phyloP scores from a whole-genome alignment of 106 monocot genomes.

The Dendrobium officinale region DNA sequence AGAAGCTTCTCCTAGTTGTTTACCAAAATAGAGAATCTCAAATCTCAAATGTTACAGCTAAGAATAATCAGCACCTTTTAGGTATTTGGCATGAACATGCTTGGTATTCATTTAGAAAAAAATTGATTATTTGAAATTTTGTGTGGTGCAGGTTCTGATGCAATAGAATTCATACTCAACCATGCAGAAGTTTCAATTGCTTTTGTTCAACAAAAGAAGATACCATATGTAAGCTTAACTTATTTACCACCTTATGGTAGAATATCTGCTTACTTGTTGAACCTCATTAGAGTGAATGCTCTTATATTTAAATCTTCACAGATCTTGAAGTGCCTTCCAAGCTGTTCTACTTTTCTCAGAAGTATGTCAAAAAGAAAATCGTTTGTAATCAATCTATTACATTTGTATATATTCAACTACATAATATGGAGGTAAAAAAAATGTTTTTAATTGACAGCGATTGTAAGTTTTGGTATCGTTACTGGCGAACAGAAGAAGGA shows the following conservation, averaged over 20 bases:
- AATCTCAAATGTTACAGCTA: too few species aligned
- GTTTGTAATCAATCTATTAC: neutral
- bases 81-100: too few species aligned
- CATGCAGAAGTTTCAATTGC: conserved; percentile 84
- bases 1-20: too few species aligned
- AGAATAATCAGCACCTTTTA: too few species aligned
- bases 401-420: neutral
- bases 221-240: conserved; percentile 55
- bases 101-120: too few species aligned
- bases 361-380: conserved; percentile 31
- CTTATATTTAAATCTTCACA: conserved; percentile 6
- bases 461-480: conserved; percentile 78
- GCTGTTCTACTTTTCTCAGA: conserved; percentile 37
- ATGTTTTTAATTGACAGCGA: conserved; percentile 38
- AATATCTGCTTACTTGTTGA: neutral
- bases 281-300: neutral
- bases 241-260: neutral
- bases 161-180: conserved; percentile 90
- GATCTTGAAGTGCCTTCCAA: conserved; percentile 53
- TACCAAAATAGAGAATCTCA: too few species aligned
- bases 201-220: conserved; percentile 84
- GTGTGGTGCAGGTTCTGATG: conserved; percentile 58
- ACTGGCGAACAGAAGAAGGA: conserved; percentile 43
- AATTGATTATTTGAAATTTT: neutral
- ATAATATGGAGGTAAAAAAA: neutral